A percentile compares a stretch with the other conserved stretches of the same genome.
Conservation (phyloP, 345 rosid genomes). For the Euphorbia lathyris region DNA sequence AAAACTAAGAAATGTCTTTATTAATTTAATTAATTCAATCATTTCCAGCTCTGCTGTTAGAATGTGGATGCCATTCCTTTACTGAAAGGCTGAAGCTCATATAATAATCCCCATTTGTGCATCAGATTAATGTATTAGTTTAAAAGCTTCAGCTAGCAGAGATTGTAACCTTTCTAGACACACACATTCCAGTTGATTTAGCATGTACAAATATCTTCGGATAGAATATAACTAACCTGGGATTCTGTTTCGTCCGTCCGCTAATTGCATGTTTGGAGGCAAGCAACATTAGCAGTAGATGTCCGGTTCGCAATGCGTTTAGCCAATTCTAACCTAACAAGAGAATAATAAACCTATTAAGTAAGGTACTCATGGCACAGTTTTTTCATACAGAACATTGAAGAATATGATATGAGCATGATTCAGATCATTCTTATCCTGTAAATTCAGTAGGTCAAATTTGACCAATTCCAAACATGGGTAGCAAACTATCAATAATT, state of each 20-base stretch:
- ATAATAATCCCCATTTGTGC: no score
- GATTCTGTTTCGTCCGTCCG: conserved; percentile 93
- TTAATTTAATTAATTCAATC: no score
- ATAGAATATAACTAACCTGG: conserved; percentile 55
- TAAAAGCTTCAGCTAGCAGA: not conserved
- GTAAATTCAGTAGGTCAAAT: no score
- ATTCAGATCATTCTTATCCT: no score
- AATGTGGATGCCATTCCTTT: no score
- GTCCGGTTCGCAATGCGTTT: conserved; percentile 83
- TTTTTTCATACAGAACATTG: not conserved
- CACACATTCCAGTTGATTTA: not conserved
- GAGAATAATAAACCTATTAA: not conserved
- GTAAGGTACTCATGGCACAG: conserved; percentile 9
- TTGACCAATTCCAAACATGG: no score
- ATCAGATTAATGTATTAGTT: not conserved
- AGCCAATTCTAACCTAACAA: conserved; percentile 79
- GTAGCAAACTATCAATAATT: no score
- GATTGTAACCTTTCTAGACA: no score
- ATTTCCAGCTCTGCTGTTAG: no score
- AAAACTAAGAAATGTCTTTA: no score
- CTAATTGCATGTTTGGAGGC: conserved; percentile 93
- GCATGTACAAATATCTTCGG: not conserved
- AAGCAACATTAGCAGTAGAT: conserved; percentile 92
- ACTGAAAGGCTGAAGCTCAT: no score
- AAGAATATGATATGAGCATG: no score